phyloP scores from a whole-genome alignment of 1,284 basidiomycete genomes.

The Cystobasidium slooffiae region DNA sequence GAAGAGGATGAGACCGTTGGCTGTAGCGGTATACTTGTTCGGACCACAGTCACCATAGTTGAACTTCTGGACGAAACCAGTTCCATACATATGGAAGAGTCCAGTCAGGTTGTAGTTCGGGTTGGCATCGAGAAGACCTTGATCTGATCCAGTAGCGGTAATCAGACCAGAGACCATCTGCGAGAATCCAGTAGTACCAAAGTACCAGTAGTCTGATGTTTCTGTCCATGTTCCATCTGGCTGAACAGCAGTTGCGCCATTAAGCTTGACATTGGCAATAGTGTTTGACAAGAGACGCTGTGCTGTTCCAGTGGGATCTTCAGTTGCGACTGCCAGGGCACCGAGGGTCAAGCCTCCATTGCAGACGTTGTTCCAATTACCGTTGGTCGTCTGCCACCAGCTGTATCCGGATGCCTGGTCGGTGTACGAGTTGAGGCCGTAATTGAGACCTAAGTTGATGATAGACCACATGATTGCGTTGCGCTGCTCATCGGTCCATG shows the following conservation, averaged over 20 bases:
- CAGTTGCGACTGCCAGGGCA: slow-evolving; percentile 84
- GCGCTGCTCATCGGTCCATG: slow-evolving; percentile 77
- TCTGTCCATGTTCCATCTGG: slow-evolving; percentile 92
- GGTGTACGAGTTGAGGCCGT: slow-evolving; percentile 55
- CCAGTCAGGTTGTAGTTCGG: slow-evolving; percentile 74
- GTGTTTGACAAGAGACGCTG: slow-evolving; percentile 69
- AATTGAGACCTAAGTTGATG: slow-evolving; percentile 75
- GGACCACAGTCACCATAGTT: slow-evolving; percentile 72
- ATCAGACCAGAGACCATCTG: slow-evolving; percentile 84
- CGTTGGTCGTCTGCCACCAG: slow-evolving; percentile 59
- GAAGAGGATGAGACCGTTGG: slow-evolving; percentile 74
- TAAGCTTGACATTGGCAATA: slow-evolving; percentile 73
- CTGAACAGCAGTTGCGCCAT: slow-evolving; percentile 69
- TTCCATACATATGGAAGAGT: slow-evolving; percentile 86
- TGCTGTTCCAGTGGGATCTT: slow-evolving; percentile 78
- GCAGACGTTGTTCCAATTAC: slow-evolving; percentile 98
- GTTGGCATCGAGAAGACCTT: slow-evolving; percentile 73
- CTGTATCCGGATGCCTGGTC: slow-evolving; percentile 45
- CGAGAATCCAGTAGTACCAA: slow-evolving; percentile 80
- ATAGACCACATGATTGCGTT: slow-evolving; percentile 73
- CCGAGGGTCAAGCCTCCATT: slow-evolving; percentile 89
- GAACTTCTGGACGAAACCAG: slow-evolving; percentile 84
- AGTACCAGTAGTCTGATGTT: slow-evolving; percentile 77
- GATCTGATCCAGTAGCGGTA: slow-evolving; percentile 82
- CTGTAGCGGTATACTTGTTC: slow-evolving; percentile 87